Percentiles rank a stretch among this genome's conserved stretches.
Evolutionary conservation across 2,329 filamentous ascomycete genomes (phyloP).

Genomic region (Tolypocladium capitatum): DNA sequence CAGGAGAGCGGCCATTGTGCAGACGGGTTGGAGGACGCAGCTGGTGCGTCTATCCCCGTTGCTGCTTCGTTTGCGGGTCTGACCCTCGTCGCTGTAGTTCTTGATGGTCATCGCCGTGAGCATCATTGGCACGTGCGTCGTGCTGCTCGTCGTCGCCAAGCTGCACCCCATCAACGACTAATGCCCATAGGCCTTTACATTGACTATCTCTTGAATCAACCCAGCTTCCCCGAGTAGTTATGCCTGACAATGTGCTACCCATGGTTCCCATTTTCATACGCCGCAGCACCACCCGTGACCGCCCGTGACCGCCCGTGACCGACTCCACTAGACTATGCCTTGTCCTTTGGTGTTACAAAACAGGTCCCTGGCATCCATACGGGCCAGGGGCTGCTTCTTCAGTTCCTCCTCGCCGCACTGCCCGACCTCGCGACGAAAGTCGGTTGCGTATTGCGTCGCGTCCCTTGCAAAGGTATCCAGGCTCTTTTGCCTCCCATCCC

Average conservation of each 20-base stretch:
- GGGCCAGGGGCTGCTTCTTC: slow-evolving; percentile 7
- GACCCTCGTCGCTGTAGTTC: slow-evolving; percentile 29
- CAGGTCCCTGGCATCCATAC: slow-evolving; percentile 41
- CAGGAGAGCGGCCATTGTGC: slow-evolving; percentile 66
- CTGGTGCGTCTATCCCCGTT: slow-evolving; percentile 36
- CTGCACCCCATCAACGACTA: background rate
- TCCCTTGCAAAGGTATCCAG: slow-evolving; percentile 25
- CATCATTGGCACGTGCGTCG: slow-evolving; percentile 53
- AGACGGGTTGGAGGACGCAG: slow-evolving; percentile 89
- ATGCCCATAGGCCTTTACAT: background rate
- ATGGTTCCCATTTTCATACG: background rate
- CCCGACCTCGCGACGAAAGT: slow-evolving; percentile 55
- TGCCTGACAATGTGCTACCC: background rate
- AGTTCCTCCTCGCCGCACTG: slow-evolving; percentile 37
- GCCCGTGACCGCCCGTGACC: background rate
- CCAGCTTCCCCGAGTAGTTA: background rate
- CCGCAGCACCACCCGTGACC: background rate
- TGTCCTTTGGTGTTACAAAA: slow-evolving; percentile 41
- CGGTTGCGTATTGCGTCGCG: slow-evolving; percentile 37
- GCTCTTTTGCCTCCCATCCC: slow-evolving; percentile 42
- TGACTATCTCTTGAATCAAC: background rate
- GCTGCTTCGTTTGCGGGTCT: background rate
- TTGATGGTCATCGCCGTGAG: slow-evolving; percentile 47
- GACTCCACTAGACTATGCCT: slow-evolving; percentile 6
- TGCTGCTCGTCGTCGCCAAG: slow-evolving; percentile 42